Conservation (phyloP, 768 basidiomycete species). For the Auricularia auricula-judae region DNA sequence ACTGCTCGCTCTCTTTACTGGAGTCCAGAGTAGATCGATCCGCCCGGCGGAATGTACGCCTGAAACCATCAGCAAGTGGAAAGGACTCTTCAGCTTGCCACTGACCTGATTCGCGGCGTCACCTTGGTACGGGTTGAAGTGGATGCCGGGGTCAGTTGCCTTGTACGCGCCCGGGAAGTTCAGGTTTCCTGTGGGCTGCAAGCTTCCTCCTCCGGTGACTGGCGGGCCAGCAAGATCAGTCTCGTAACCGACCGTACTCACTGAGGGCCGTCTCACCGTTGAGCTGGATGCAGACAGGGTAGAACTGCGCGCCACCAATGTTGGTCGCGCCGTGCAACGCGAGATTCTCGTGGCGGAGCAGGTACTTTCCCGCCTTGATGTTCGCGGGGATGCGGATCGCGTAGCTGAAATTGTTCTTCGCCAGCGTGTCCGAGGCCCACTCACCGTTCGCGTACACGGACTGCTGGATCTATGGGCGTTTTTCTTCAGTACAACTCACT, state of each 20-base stretch:
- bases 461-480: neutral
- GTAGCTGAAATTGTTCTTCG: neutral
- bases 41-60: neutral
- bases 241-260: neutral
- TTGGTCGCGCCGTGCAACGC: conserved; percentile 1
- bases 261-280: neutral
- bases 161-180: conserved; percentile 13
- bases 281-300: conserved; percentile 11
- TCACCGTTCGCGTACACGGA: neutral
- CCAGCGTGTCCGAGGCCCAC: conserved; percentile 2
- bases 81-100: neutral
- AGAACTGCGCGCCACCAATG: conserved; percentile 11
- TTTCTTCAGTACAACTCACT: too few species aligned
- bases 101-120: neutral
- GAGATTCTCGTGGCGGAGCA: conserved; percentile 10
- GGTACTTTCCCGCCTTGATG: conserved; percentile 10
- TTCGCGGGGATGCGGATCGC: conserved; percentile 3
- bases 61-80: neutral
- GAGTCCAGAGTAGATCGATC: neutral
- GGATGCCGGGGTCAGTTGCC: conserved; percentile 11
- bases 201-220: conserved; percentile 1
- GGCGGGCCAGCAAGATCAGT: neutral
- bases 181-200: neutral
- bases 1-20: neutral
- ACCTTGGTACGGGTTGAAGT: conserved; percentile 1